Percentiles rank a stretch among this genome's conserved stretches.
Conservation (phyloP, 2,329 filamentous ascomycete species). For the Cadophora luteo-olivacea region DNA sequence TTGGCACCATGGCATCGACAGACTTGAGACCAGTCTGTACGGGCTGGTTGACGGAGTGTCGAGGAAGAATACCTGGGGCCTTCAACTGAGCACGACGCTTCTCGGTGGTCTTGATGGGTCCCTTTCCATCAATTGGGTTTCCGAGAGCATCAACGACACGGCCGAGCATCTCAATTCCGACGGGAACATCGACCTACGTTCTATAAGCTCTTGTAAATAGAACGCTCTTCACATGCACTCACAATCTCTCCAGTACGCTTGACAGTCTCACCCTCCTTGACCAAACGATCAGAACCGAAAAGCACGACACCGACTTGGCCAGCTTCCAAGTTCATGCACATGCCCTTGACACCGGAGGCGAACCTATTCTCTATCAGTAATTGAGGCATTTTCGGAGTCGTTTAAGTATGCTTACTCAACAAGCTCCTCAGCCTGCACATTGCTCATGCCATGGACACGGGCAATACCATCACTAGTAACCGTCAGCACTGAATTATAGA, state of each 20-base stretch:
- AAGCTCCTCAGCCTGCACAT: constrained; percentile 99
- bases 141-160: constrained; percentile 98
- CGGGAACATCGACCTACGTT: constrained; percentile 90
- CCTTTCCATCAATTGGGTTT: constrained; percentile 99
- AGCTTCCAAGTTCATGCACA: constrained; percentile 99
- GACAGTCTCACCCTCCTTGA: constrained; percentile 99
- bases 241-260: constrained; percentile 99
- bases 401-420: constrained; percentile 80
- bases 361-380: constrained; percentile 66
- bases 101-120: constrained; percentile 90
- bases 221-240: constrained; percentile 57
- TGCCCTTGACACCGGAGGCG: constrained; percentile 99
- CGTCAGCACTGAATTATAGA: constrained; percentile 33
- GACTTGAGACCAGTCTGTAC: constrained; percentile 99
- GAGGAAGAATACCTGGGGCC: constrained; percentile 97
- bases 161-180: constrained; percentile 90
- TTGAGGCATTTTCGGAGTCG: constrained; percentile 23
- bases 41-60: constrained; percentile 95
- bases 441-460: constrained; percentile 99
- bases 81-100: constrained; percentile 97
- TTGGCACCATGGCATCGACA: constrained; percentile 99
- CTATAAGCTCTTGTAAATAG: constrained; percentile 29
- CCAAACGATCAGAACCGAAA: constrained; percentile 99
- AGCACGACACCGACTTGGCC: constrained; percentile 99
- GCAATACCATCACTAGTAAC: constrained; percentile 94